These are phyloP conservation scores for Tetrahymena borealis DNA, from an alignment of 73 alveolate species.

Conservation along the genomic window DNA sequence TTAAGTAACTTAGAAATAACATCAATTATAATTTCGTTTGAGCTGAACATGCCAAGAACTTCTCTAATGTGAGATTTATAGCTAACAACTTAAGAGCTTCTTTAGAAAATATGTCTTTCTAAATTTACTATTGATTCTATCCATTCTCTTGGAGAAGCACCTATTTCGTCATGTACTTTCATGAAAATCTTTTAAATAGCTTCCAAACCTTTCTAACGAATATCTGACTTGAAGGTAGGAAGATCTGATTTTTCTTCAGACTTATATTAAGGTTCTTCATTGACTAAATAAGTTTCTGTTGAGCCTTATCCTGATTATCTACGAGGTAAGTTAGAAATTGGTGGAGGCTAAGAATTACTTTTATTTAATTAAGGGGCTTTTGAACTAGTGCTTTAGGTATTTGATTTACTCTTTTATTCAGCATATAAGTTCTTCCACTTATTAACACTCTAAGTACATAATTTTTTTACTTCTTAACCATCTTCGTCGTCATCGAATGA, in stretches of 20 bases:
- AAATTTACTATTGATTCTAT: not conserved
- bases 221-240: not conserved
- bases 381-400: not conserved
- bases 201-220: not conserved
- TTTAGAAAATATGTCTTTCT: not conserved
- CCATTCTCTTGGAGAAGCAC: not conserved
- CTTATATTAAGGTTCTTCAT: not conserved
- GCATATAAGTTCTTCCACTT: not conserved
- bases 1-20: slow-evolving; percentile 12
- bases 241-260: not conserved
- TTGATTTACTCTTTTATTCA: not conserved
- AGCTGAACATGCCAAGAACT: not conserved
- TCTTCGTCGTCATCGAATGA: not conserved
- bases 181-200: not conserved
- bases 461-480: not conserved
- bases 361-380: not conserved
- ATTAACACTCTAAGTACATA: not conserved
- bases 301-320: not conserved
- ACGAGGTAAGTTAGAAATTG: not conserved
- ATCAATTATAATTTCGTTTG: not conserved
- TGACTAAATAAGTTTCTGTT: not conserved
- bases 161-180: not conserved
- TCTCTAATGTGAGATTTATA: not conserved
- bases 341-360: not conserved
- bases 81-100: not conserved